Percentiles rank a stretch among this genome's conserved stretches.
Evolutionary conservation across 169 alveolate species (phyloP).

Genomic region (Fabrea salina): DNA sequence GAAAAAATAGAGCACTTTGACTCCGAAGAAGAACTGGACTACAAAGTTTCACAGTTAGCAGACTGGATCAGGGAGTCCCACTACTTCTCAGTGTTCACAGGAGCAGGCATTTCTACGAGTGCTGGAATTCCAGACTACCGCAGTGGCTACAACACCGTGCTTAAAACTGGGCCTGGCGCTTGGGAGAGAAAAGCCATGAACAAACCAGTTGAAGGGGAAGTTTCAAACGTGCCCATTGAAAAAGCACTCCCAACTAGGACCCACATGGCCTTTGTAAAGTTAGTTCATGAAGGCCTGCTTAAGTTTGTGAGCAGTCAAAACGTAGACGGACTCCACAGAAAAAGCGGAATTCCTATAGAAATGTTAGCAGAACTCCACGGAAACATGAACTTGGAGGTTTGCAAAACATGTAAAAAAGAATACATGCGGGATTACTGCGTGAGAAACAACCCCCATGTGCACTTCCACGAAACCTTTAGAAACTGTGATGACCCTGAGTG

Average conservation of each 20-base stretch:
- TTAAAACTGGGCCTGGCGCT: slow-evolving; percentile 76
- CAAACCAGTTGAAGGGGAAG: slow-evolving; percentile 8
- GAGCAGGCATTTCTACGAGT: slow-evolving; percentile 84
- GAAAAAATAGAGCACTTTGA: slow-evolving; percentile 76
- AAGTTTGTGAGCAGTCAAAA: slow-evolving; percentile 72
- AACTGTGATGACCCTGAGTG: slow-evolving; percentile 76
- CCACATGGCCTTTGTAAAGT: slow-evolving; percentile 73
- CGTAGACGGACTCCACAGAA: slow-evolving; percentile 80
- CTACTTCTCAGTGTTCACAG: slow-evolving; percentile 76
- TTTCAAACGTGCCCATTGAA: slow-evolving; percentile 40
- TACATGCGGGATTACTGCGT: slow-evolving; percentile 71
- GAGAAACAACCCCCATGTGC: slow-evolving; percentile 67
- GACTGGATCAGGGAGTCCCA: slow-evolving; percentile 49
- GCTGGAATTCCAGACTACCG: slow-evolving; percentile 85
- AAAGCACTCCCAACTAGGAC: slow-evolving; percentile 74
- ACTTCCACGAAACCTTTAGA: slow-evolving; percentile 66
- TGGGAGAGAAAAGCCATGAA: slow-evolving; percentile 72
- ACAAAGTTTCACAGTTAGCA: slow-evolving; percentile 53
- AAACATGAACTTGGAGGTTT: slow-evolving; percentile 70
- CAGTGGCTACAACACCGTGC: slow-evolving; percentile 65
- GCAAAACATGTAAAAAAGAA: slow-evolving; percentile 68
- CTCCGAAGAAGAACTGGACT: slow-evolving; percentile 66
- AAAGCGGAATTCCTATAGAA: slow-evolving; percentile 72
- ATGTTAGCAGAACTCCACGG: slow-evolving; percentile 81
- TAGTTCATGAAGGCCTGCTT: slow-evolving; percentile 52